A percentile compares a stretch with the other conserved stretches of the same genome.
phyloP scores from a whole-genome alignment of 1,284 basidiomycete species.

The Athelia sp. region DNA sequence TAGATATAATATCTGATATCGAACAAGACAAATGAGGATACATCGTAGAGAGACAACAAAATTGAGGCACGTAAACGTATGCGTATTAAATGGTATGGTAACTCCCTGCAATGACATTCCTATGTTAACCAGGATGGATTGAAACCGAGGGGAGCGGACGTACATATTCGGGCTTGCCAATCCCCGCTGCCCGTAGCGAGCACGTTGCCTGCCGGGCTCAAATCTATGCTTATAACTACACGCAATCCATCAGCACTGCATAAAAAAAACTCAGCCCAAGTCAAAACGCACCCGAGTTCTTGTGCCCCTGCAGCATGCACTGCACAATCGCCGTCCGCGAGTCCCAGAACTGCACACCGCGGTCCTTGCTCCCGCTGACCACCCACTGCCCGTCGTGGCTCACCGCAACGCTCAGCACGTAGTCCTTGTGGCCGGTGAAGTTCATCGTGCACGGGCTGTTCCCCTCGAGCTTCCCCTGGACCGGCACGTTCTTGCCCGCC shows the following conservation, averaged over 20 bases:
- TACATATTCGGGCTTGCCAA: conserved; percentile 70
- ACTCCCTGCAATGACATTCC: neutral
- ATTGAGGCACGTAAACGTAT: neutral
- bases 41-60: neutral
- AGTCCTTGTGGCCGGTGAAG: conserved; percentile 85
- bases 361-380: conserved; percentile 88
- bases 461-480: conserved; percentile 26
- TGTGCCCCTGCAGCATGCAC: conserved; percentile 78
- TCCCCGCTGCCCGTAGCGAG: conserved; percentile 78
- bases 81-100: neutral
- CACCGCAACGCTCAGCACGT: conserved; percentile 76
- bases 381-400: conserved; percentile 86
- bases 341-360: conserved; percentile 89
- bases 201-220: conserved; percentile 60
- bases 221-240: conserved; percentile 74
- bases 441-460: conserved; percentile 65
- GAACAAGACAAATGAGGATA: neutral
- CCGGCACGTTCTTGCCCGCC: conserved; percentile 35
- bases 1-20: neutral
- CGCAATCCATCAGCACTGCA: neutral
- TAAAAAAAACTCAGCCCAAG: neutral
- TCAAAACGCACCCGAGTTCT: conserved; percentile 55
- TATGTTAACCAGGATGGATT: too few species aligned
- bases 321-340: conserved; percentile 52
- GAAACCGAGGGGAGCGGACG: conserved; percentile 13